Base-by-base conservation (phyloP, 2,329 filamentous ascomycete genomes). In the Aureobasidium namibiae region DNA sequence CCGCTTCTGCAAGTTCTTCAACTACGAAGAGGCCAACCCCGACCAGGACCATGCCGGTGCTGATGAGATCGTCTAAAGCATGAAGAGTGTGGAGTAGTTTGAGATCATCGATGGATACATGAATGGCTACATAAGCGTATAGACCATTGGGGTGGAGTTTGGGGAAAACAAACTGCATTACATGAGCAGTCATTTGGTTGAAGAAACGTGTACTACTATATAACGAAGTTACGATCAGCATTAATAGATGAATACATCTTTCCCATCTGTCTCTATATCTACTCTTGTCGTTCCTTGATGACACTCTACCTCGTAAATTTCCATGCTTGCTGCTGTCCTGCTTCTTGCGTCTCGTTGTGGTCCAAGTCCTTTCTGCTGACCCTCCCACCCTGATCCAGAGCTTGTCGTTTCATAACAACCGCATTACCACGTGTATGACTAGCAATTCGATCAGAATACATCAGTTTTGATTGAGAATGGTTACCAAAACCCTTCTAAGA, bases 21-120 rank as follows among this genome's bases (percentile, higher is more conserved):
- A 67, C 60, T 67, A 69, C 41, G 66, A 69, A 58, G 65, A 66
- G 14, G 67, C 65, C 14, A 69, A 69, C 38, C 66, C 67, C 8
- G 67, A 66, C 2, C 67, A 68, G 59, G 67, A 68, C 50, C 49
- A 56, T 29, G 62, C 64, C 31, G 61, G 36, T 44, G 54, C 49
- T 13, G 48, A 52, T 26, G 48, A 52, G 48, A 29, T 45, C 10
- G 54, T 57, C 9, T 57, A 31, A 36, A 14, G 1, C n/a, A 26
- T n/a, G 13, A 4, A n/a, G 6, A 45, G 26, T 9, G 23, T 4
- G 1, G 9, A n/a, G 23, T n/a, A n/a, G n/a, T n/a, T n/a, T n/a
- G n/a, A n/a, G 14, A 45, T 18, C 8, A 54, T 41, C 41, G 18
- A 54, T 41, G 23, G 7, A 29, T 29, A 45, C 7, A 26, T 4